These are phyloP conservation scores for Quercus engelmannii DNA, from an alignment of 306 rosid genomes.

Conservation along the genomic window DNA sequence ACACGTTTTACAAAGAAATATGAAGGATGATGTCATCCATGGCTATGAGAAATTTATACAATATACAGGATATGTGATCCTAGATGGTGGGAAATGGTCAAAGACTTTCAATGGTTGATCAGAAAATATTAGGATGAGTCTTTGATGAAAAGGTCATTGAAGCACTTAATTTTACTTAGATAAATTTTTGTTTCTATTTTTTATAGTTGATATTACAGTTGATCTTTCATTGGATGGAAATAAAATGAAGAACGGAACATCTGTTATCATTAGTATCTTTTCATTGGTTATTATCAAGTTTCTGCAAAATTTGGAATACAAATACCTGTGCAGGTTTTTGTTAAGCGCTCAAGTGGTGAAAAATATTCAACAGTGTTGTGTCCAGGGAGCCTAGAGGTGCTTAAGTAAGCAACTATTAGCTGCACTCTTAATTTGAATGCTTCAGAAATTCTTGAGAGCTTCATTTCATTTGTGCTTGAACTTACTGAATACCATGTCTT, in stretches of 20 bases:
- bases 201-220: not conserved
- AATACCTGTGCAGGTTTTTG: conserved; percentile 58
- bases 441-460: conserved; percentile 10
- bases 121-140: not conserved
- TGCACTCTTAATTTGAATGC: conserved; percentile 6
- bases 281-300: not conserved
- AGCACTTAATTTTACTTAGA: not conserved
- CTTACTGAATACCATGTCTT: conserved; percentile 20
- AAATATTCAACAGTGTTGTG: conserved; percentile 70
- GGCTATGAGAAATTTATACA: not conserved
- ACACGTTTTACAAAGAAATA: not conserved
- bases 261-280: not conserved
- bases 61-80: not conserved
- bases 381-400: conserved; percentile 51
- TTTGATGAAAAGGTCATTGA: not conserved
- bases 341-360: conserved; percentile 71
- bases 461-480: conserved; percentile 2
- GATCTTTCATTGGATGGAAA: not conserved
- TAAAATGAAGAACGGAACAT: not conserved
- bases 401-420: conserved; percentile 43
- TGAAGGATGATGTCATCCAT: not conserved
- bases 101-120: not conserved
- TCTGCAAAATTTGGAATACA: not conserved
- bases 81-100: not conserved
- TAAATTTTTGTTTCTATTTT: not conserved